phyloP scores from a whole-genome alignment of 2,329 filamentous ascomycete genomes.

The Rutstroemia sp. region DNA sequence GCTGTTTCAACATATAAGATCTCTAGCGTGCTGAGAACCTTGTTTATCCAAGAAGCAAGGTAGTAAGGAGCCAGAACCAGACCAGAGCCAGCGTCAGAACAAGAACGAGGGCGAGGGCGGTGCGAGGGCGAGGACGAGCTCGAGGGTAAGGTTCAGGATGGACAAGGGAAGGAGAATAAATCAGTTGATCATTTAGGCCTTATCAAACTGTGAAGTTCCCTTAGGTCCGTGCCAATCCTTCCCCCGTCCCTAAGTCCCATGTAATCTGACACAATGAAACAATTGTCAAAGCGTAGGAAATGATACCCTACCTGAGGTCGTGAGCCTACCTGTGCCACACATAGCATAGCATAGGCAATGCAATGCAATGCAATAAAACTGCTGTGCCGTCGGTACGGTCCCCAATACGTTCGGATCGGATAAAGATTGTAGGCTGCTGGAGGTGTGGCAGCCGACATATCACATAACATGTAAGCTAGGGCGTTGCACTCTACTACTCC shows the following conservation, averaged over 20 bases:
- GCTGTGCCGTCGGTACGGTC: not conserved
- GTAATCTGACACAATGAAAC: not conserved
- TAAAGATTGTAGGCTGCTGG: not conserved
- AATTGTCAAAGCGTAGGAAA: not conserved
- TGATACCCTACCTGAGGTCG: too few species aligned
- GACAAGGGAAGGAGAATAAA: conserved; percentile 2
- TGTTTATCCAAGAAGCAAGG: too few species aligned
- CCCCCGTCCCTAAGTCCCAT: not conserved
- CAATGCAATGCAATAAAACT: conserved; percentile 5
- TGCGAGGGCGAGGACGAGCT: too few species aligned
- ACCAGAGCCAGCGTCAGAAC: too few species aligned
- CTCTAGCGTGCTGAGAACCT: too few species aligned
- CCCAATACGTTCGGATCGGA: conserved; percentile 2
- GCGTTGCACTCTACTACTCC: too few species aligned
- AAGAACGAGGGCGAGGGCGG: too few species aligned
- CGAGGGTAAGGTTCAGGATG: not conserved
- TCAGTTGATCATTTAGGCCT: conserved; percentile 4
- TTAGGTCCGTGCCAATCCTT: not conserved
- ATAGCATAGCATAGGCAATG: not conserved
- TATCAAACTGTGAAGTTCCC: not conserved
- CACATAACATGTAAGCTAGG: not conserved
- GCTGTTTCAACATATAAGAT: too few species aligned
- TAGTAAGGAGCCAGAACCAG: too few species aligned
- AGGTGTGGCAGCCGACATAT: not conserved
- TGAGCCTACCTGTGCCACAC: too few species aligned